A percentile compares a stretch with the other conserved stretches of the same genome.
phyloP scores from a whole-genome alignment of 768 basidiomycete species.

The Cytidiella melzeri region DNA sequence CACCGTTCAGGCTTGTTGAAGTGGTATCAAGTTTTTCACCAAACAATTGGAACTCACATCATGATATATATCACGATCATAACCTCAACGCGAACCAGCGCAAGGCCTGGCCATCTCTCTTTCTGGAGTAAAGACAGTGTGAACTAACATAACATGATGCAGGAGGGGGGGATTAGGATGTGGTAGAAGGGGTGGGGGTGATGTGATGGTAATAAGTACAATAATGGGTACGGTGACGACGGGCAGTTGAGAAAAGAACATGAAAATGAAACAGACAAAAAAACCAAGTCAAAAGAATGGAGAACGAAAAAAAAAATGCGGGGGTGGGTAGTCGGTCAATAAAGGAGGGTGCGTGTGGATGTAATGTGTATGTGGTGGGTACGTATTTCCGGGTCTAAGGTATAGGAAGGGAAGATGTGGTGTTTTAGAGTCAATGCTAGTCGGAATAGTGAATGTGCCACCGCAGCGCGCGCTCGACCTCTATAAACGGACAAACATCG shows the following conservation, averaged over 20 bases:
- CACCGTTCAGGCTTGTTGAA: no score
- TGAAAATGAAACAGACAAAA: not conserved
- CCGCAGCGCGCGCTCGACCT: not conserved
- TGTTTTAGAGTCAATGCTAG: not conserved
- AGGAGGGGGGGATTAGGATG: no score
- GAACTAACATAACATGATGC: no score
- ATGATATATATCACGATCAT: no score
- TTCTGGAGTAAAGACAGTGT: no score
- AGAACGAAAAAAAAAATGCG: not conserved
- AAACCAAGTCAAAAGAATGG: not conserved
- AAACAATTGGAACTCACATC: no score
- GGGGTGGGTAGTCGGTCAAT: not conserved
- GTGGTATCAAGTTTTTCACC: no score
- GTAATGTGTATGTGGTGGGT: not conserved
- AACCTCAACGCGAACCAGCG: no score
- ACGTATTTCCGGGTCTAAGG: not conserved
- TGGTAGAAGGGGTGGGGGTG: not conserved
- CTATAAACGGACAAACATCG: not conserved
- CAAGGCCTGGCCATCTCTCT: no score
- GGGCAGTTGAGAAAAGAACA: not conserved
- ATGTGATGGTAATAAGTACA: not conserved
- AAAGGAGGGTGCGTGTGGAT: not conserved
- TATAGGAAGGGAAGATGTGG: not conserved
- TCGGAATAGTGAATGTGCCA: not conserved
- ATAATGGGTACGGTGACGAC: not conserved